These are phyloP conservation scores for Cordyceps cicadae DNA, from an alignment of 2,329 filamentous ascomycete species.

Conservation along the genomic window DNA sequence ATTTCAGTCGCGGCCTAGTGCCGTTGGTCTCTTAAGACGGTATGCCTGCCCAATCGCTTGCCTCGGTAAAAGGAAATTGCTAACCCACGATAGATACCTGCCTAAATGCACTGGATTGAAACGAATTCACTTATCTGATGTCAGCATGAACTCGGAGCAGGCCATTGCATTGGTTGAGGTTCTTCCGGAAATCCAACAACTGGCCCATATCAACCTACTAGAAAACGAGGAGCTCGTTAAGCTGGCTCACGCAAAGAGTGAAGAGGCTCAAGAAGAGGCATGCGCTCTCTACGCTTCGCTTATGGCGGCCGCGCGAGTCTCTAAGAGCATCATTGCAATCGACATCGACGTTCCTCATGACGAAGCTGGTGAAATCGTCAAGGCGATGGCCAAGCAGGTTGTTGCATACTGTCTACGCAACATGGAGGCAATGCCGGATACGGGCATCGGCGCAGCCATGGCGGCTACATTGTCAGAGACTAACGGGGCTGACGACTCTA, in stretches of 20 bases:
- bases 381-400: constrained; percentile 87
- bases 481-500: constrained; percentile 22
- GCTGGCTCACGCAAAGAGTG: constrained; percentile 67
- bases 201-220: constrained; percentile 81
- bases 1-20: constrained; percentile 66
- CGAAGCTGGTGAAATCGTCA: constrained; percentile 82
- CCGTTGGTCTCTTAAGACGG: constrained; percentile 65
- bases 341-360: constrained; percentile 82
- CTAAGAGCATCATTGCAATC: constrained; percentile 73
- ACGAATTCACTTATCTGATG: constrained; percentile 78
- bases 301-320: constrained; percentile 78
- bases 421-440: constrained; percentile 69
- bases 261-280: constrained; percentile 80
- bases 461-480: constrained; percentile 34
- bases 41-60: constrained; percentile 33
- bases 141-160: constrained; percentile 76
- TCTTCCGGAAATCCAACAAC: constrained; percentile 68
- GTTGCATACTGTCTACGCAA: constrained; percentile 90
- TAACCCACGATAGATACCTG: constrained; percentile 48
- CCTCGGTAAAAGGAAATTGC: background rate
- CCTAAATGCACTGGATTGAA: constrained; percentile 72
- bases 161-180: constrained; percentile 87
- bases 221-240: constrained; percentile 68
- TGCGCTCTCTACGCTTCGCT: constrained; percentile 89
- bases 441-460: constrained; percentile 45